Percentiles rank a stretch among this genome's conserved stretches.
Conservation (phyloP, 73 alveolate genomes). For the Symbiodinium pilosum region DNA sequence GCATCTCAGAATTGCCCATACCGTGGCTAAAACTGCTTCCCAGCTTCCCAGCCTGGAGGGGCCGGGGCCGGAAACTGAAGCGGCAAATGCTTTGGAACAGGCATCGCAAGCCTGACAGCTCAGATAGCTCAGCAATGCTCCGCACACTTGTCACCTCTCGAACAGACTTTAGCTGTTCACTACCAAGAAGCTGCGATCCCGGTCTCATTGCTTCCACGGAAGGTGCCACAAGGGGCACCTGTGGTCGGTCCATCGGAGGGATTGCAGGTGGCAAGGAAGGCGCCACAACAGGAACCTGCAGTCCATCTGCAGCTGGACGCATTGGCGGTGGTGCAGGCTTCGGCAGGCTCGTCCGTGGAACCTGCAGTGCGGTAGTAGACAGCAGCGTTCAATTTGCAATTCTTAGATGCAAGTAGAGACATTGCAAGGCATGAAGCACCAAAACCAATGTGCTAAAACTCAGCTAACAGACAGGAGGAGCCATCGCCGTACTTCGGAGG, state of each 20-base stretch:
- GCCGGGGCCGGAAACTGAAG: slow-evolving; percentile 37
- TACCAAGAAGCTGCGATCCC: slow-evolving; percentile 48
- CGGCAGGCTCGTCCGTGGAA: too few species aligned
- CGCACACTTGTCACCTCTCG: background rate
- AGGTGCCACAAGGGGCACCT: background rate
- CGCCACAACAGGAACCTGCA: background rate
- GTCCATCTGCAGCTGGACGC: background rate
- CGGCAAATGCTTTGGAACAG: slow-evolving; percentile 56
- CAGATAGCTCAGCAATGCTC: background rate
- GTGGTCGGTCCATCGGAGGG: background rate
- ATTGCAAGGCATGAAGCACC: background rate
- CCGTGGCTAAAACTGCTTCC: too few species aligned
- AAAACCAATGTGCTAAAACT: background rate
- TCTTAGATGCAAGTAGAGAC: background rate
- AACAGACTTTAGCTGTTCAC: background rate
- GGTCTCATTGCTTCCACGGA: slow-evolving; percentile 2
- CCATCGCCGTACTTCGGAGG: background rate
- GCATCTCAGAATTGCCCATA: background rate
- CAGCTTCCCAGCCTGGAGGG: background rate
- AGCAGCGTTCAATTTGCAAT: too few species aligned
- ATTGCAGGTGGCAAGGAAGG: background rate
- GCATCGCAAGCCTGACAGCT: slow-evolving; percentile 13
- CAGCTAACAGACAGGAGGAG: background rate
- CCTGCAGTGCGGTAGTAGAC: too few species aligned
- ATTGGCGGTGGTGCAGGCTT: background rate